phyloP scores from a whole-genome alignment of 1,284 basidiomycete species.

The Leccinum cinnamomeum region DNA sequence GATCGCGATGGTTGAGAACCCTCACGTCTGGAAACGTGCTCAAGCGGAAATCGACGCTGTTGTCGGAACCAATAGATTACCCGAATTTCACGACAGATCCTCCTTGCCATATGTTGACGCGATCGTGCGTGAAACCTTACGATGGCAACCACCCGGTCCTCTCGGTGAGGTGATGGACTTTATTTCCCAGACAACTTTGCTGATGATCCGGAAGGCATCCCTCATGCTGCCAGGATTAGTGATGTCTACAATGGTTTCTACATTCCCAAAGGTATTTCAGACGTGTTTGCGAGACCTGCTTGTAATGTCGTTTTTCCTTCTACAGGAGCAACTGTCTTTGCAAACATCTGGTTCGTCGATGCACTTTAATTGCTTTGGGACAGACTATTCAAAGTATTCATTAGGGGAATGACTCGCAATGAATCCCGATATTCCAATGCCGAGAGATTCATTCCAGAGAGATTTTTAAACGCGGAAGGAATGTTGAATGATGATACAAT shows the following conservation, averaged over 20 bases:
- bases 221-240: conserved; percentile 14
- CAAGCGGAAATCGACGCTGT: conserved; percentile 41
- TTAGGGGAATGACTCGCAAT: conserved; percentile 30
- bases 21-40: conserved; percentile 33
- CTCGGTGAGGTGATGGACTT: conserved; percentile 18
- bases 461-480: conserved; percentile 24
- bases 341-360: conserved; percentile 24
- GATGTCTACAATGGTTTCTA: conserved; percentile 29
- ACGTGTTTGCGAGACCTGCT: not conserved
- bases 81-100: conserved; percentile 40
- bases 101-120: conserved; percentile 41
- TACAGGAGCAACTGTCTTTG: conserved; percentile 20
- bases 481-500: conserved; percentile 17
- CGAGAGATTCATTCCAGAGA: conserved; percentile 25
- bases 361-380: not conserved
- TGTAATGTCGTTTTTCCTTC: not conserved
- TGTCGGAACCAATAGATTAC: conserved; percentile 39
- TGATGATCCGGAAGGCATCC: conserved; percentile 8
- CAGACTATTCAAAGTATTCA: not conserved
- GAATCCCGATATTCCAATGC: conserved; percentile 23
- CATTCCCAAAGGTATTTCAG: conserved; percentile 30
- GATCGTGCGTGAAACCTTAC: conserved; percentile 40
- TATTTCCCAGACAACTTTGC: not conserved
- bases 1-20: conserved; percentile 39
- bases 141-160: conserved; percentile 29